phyloP scores from a whole-genome alignment of 352 stramenopile genomes.

The Pythium grandisporangium region DNA sequence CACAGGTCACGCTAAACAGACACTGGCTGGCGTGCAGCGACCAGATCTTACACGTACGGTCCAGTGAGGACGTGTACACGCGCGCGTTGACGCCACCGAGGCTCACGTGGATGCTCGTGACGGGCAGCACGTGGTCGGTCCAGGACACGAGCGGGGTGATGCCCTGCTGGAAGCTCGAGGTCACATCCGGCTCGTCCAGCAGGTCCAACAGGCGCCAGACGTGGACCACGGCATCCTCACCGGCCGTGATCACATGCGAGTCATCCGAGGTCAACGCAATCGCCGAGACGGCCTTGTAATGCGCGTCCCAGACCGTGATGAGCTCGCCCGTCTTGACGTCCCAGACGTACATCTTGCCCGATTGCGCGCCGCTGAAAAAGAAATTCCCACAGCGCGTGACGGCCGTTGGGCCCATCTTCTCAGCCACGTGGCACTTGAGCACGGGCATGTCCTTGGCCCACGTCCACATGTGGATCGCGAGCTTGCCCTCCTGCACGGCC shows the following conservation, averaged over 20 bases:
- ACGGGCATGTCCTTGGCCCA: slow-evolving; percentile 64
- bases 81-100: slow-evolving; percentile 53
- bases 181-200: slow-evolving; percentile 47
- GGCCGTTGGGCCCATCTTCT: slow-evolving; percentile 54
- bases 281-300: slow-evolving; percentile 80
- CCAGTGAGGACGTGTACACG: slow-evolving; percentile 67
- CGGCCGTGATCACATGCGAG: slow-evolving; percentile 68
- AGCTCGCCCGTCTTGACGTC: slow-evolving; percentile 76
- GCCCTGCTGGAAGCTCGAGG: slow-evolving; percentile 42
- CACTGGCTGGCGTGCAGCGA: slow-evolving; percentile 37
- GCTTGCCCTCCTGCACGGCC: slow-evolving; percentile 54
- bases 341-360: slow-evolving; percentile 82
- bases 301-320: slow-evolving; percentile 70
- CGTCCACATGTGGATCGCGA: slow-evolving; percentile 49
- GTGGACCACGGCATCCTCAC: slow-evolving; percentile 77
- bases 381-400: slow-evolving; percentile 65
- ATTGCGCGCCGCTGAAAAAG: slow-evolving; percentile 59
- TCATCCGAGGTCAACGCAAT: slow-evolving; percentile 61
- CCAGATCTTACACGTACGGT: slow-evolving; percentile 77
- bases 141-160: slow-evolving; percentile 50
- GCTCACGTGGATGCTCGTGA: slow-evolving; percentile 64
- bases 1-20: slow-evolving; percentile 57
- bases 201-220: slow-evolving; percentile 70
- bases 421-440: slow-evolving; percentile 67
- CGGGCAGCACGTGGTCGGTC: slow-evolving; percentile 70